Percentiles rank a stretch among this genome's conserved stretches.
phyloP scores from a whole-genome alignment of 768 basidiomycete genomes.

The Ramaria rubella region DNA sequence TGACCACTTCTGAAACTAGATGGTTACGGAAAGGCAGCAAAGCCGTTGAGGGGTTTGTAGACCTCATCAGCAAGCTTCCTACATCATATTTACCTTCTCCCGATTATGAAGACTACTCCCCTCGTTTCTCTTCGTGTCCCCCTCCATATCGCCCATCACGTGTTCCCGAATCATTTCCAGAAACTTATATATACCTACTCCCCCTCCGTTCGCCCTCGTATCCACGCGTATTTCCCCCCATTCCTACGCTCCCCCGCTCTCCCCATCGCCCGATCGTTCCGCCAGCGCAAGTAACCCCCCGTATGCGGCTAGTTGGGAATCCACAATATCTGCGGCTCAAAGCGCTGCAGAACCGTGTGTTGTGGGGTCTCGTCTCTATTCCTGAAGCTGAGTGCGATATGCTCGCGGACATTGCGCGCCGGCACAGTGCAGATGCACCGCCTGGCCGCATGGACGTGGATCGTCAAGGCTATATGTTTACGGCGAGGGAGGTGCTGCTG shows the following conservation, averaged over 20 bases:
- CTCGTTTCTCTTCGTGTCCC: background rate
- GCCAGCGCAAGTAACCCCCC: constrained; percentile 24
- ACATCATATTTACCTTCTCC: background rate
- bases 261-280: constrained; percentile 23
- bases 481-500: constrained; percentile 26
- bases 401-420: background rate
- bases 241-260: constrained; percentile 13
- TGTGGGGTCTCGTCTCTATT: constrained; percentile 25
- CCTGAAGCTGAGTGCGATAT: background rate
- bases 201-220: constrained; percentile 34
- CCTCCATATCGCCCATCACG: background rate
- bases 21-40: background rate
- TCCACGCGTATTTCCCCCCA: constrained; percentile 37
- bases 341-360: constrained; percentile 55
- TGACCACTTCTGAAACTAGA: background rate
- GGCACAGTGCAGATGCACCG: background rate
- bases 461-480: background rate
- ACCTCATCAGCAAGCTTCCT: background rate
- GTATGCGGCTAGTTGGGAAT: constrained; percentile 54
- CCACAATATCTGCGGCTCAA: constrained; percentile 51
- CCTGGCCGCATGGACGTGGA: background rate
- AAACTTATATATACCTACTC: constrained; percentile 14
- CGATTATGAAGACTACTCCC: background rate
- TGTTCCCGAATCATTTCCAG: background rate
- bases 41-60: background rate